Evolutionary conservation across 495 filamentous ascomycete species (phyloP), one percentile per base, ranked within the genome.

Genomic region (Neurospora cerealis): DNA sequence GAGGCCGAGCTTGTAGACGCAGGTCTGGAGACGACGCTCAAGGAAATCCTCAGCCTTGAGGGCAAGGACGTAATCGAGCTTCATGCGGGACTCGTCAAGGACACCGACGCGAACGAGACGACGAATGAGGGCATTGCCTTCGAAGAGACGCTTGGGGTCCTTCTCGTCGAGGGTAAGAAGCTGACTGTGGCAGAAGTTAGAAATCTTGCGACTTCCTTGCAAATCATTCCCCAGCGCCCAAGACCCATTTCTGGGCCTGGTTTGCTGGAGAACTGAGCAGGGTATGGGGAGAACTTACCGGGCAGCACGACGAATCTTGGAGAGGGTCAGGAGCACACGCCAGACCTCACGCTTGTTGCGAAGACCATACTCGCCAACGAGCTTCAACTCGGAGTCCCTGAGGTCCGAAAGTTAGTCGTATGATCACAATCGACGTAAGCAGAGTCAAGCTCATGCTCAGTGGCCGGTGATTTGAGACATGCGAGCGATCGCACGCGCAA

Each of bases 311-410:
- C 96, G 95, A 81, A 99, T 98, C 91, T 99, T 99, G 86, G 96
- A 99, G 78, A 99, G 93, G 75, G 95, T 97, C 85, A 98, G 93
- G 90, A 93, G 91, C 81, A 99, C 96, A 86, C 96, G 93, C 96
- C 96, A 99, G 80, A 99, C 96, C 89, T 99, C 96, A 87, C 96
- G 95, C 94, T 99, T 99, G 91, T 99, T 99, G 84, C 93, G 91
- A 77, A 99, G 93, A 84, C 96, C 96, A 88, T 95, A 99, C 88
- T 98, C 96, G 86, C 96, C 96, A 81, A 99, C 96, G 85, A 94
- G 90, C 91, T 98, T 99, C 87, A 99, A 87, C 87, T 99, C 96
- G 81, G 94, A 93, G 89, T 99, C 96, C 89, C 96, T 99, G 88
- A 75, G 77, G 81, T 78, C 75, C 84, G 82, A 72, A 80, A 78